Percentiles rank a stretch among this genome's conserved stretches.
Evolutionary conservation across 2,329 filamentous ascomycete species (phyloP).

Genomic region (Gaeumannomyces tritici): DNA sequence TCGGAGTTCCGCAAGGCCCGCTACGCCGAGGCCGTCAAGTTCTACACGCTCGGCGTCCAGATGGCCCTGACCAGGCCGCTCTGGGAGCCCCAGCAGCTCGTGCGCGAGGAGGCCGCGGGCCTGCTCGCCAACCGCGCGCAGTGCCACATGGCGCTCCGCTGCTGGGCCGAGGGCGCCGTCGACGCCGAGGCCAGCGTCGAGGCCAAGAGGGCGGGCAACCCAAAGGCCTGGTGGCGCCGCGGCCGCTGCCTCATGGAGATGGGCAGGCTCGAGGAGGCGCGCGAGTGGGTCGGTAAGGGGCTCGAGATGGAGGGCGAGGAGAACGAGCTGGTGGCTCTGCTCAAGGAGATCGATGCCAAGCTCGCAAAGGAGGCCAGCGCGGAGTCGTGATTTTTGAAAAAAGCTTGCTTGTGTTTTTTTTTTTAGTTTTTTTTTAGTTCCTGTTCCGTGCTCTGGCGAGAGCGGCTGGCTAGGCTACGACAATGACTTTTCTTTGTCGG

Average conservation of each 20-base stretch:
- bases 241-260: conserved; percentile 85
- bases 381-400: background rate
- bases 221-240: conserved; percentile 89
- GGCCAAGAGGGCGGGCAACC: conserved; percentile 75
- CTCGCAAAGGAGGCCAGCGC: background rate
- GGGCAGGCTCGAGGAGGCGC: conserved; percentile 75
- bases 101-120: conserved; percentile 72
- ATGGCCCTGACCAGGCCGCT: conserved; percentile 76
- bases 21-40: conserved; percentile 64
- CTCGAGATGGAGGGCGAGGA: conserved; percentile 75
- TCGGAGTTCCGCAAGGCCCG: conserved; percentile 68
- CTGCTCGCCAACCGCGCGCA: conserved; percentile 84
- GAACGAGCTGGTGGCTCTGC: conserved; percentile 50
- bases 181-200: conserved; percentile 87
- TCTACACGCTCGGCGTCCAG: conserved; percentile 79
- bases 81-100: conserved; percentile 81
- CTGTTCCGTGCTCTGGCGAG: background rate
- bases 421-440: background rate
- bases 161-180: conserved; percentile 77
- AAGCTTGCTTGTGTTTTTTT: background rate
- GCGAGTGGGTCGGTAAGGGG: conserved; percentile 64
- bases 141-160: conserved; percentile 72
- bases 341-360: conserved; percentile 49
- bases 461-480: no score
- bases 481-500: no score